phyloP scores from a whole-genome alignment of 2,329 filamentous ascomycete genomes.

The Xylariomycetidae sp. region DNA sequence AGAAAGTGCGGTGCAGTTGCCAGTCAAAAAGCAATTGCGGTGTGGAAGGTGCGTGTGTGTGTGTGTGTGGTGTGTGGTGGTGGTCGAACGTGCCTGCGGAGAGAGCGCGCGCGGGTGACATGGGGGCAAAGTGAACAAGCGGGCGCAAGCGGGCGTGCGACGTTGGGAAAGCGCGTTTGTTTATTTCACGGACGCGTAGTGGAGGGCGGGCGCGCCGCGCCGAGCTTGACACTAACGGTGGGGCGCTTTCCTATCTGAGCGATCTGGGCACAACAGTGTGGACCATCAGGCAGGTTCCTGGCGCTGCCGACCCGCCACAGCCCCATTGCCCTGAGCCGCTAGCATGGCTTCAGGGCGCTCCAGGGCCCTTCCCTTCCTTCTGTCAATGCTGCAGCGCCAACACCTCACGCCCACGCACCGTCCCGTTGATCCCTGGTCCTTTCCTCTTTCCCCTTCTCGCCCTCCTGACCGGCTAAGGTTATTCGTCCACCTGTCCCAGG shows the following conservation, averaged over 20 bases:
- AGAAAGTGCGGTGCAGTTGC: neutral
- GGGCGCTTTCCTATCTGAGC: too few species aligned
- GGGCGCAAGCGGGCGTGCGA: neutral
- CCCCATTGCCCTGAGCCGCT: neutral
- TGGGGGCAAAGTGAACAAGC: neutral
- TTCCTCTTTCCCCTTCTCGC: too few species aligned
- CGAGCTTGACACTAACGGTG: neutral
- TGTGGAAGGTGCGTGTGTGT: too few species aligned
- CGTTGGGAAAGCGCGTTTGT: conserved; percentile 1
- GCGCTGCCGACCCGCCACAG: too few species aligned
- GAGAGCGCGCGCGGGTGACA: neutral
- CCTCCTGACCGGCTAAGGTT: too few species aligned
- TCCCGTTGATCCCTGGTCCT: too few species aligned
- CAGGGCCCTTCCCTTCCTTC: neutral
- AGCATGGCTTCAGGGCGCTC: neutral
- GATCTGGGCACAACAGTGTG: neutral
- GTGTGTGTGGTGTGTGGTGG: too few species aligned
- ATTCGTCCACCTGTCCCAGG: too few species aligned
- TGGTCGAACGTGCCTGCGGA: too few species aligned
- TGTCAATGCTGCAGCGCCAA: neutral
- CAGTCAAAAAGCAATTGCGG: neutral
- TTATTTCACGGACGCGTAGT: neutral
- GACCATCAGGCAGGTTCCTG: neutral
- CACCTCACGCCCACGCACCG: neutral
- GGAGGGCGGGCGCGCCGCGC: neutral